These are phyloP conservation scores for Malassezia yamatoensis DNA, from an alignment of 1,284 basidiomycete genomes.

Conservation along the genomic window DNA sequence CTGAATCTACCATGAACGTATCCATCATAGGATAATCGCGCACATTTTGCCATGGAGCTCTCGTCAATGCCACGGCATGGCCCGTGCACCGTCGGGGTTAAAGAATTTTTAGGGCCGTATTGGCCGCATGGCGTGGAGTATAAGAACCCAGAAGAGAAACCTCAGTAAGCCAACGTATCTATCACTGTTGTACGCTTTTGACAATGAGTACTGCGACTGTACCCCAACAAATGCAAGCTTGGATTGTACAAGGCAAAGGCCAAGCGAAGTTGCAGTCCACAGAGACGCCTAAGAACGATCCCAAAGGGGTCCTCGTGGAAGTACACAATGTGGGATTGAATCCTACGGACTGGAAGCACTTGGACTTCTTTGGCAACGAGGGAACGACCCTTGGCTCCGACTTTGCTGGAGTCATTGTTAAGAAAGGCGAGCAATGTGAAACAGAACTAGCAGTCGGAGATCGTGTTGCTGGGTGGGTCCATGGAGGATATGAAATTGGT, in stretches of 20 bases:
- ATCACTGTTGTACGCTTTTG: too few relatives aligned
- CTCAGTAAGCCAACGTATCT: too few relatives aligned
- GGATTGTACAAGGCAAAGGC: conserved; percentile 25
- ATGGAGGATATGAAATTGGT: conserved; percentile 48
- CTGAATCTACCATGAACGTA: too few relatives aligned
- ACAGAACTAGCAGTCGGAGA: conserved; percentile 54
- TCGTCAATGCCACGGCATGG: too few relatives aligned
- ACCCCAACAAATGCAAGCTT: conserved; percentile 26
- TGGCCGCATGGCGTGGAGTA: too few relatives aligned
- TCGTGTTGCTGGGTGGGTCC: conserved; percentile 53
- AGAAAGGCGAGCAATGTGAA: conserved; percentile 48
- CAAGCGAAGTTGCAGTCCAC: conserved; percentile 26
- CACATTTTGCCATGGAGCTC: too few relatives aligned
- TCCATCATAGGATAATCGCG: too few relatives aligned
- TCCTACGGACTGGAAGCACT: conserved; percentile 47
- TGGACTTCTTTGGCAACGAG: conserved; percentile 44
- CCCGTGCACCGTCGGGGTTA: too few relatives aligned
- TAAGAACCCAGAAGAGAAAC: too few relatives aligned
- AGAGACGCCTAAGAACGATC: conserved; percentile 25
- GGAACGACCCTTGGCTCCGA: conserved; percentile 55
- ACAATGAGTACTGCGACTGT: neutral
- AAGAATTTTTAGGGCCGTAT: too few relatives aligned
- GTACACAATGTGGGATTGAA: conserved; percentile 34
- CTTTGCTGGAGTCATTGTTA: conserved; percentile 55
- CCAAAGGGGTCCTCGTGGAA: conserved; percentile 29